These are phyloP conservation scores for Pochonia chlamydosporia DNA, from an alignment of 2,329 filamentous ascomycete species.

Conservation along the genomic window DNA sequence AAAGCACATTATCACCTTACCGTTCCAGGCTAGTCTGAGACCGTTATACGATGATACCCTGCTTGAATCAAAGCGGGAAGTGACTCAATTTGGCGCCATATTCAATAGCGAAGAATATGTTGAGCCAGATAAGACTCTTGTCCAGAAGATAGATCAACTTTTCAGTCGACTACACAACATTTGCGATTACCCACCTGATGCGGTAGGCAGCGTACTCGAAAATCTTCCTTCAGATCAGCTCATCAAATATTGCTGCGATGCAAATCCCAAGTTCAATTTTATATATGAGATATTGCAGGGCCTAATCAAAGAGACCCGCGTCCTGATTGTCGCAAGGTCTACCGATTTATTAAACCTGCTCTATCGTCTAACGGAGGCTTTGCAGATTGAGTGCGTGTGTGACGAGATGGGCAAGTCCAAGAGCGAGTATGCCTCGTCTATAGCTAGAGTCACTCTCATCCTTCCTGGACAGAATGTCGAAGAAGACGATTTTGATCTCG, in stretches of 20 bases:
- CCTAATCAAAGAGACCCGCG: slow-evolving; percentile 37
- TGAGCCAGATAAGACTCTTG: slow-evolving; percentile 32
- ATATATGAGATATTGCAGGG: slow-evolving; percentile 47
- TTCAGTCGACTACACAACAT: slow-evolving; percentile 46
- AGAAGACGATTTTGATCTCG: slow-evolving; percentile 38
- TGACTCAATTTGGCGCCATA: slow-evolving; percentile 38
- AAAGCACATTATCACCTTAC: slow-evolving; percentile 50
- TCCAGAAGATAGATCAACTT: slow-evolving; percentile 44
- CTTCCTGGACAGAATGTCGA: slow-evolving; percentile 33
- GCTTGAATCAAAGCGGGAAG: slow-evolving; percentile 33
- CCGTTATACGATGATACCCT: slow-evolving; percentile 47
- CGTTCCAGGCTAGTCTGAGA: slow-evolving; percentile 47
- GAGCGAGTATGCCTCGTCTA: slow-evolving; percentile 24
- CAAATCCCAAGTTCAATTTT: slow-evolving; percentile 57
- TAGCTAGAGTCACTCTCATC: slow-evolving; percentile 36
- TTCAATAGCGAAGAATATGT: slow-evolving; percentile 34
- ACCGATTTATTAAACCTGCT: slow-evolving; percentile 46
- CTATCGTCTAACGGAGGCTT: slow-evolving; percentile 38
- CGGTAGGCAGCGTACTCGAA: slow-evolving; percentile 36
- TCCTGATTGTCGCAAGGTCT: slow-evolving; percentile 49
- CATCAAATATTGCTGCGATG: slow-evolving; percentile 48
- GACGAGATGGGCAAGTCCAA: slow-evolving; percentile 21
- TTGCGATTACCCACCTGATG: slow-evolving; percentile 51
- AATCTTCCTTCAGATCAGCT: slow-evolving; percentile 33
- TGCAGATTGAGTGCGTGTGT: slow-evolving; percentile 29